Percentiles rank a stretch among this genome's conserved stretches.
These are phyloP conservation scores for Aspergillus flavus DNA, from an alignment of 2,329 filamentous ascomycete species.

Conservation along the genomic window DNA sequence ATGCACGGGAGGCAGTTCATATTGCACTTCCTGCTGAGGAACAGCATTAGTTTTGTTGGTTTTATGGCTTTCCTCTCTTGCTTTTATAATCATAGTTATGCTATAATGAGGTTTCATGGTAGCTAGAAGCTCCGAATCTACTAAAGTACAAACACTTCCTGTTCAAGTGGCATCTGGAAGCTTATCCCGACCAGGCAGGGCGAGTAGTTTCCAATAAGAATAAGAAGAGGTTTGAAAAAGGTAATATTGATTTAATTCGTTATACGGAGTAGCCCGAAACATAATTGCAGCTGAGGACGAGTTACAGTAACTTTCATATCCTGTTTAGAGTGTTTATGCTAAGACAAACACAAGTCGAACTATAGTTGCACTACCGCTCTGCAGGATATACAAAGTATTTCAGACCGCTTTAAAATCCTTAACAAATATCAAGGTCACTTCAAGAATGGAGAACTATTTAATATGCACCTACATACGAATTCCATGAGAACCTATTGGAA, in stretches of 20 bases:
- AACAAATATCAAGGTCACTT: not conserved
- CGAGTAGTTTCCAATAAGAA: no score
- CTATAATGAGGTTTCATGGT: not conserved
- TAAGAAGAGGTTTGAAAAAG: no score
- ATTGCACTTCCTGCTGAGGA: constrained; percentile 32
- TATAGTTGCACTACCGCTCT: not conserved
- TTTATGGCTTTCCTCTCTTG: not conserved
- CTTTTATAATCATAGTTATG: not conserved
- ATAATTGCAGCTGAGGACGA: no score
- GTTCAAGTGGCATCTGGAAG: no score
- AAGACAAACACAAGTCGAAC: not conserved
- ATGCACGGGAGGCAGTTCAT: constrained; percentile 42
- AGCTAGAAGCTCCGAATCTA: not conserved
- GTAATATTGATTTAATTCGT: no score
- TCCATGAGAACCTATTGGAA: not conserved
- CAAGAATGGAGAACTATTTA: not conserved
- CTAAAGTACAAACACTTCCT: not conserved
- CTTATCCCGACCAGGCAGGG: no score
- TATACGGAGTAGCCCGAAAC: no score
- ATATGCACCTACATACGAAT: not conserved
- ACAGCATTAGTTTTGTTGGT: constrained; percentile 25
- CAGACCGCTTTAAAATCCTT: not conserved
- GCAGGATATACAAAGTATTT: not conserved
- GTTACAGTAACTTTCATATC: no score
- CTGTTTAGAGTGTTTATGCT: not conserved